These are phyloP conservation scores for Cordyceps javanica DNA, from an alignment of 2,329 filamentous ascomycete species.

Conservation along the genomic window DNA sequence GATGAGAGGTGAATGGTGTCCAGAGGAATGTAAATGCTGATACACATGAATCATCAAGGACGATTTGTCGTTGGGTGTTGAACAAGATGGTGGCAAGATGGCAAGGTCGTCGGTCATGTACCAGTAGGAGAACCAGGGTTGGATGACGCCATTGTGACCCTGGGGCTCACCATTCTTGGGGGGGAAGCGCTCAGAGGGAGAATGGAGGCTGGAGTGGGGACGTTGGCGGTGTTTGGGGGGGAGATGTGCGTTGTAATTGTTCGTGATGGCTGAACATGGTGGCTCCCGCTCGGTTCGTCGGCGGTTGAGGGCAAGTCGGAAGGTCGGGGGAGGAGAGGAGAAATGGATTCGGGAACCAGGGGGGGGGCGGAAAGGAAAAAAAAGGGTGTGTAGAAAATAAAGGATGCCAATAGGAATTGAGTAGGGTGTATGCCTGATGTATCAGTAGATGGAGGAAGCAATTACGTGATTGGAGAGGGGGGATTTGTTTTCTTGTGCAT, in stretches of 20 bases:
- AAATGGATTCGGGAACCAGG: neutral
- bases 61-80: neutral
- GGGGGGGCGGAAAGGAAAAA: neutral
- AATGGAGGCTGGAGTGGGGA: neutral
- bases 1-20: too few species aligned
- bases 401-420: too few species aligned
- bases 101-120: too few species aligned
- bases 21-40: too few species aligned
- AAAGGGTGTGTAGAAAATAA: too few species aligned
- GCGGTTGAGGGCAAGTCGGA: constrained; percentile 5
- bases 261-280: constrained; percentile 2
- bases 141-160: constrained; percentile 13
- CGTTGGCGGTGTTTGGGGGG: neutral
- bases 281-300: constrained; percentile 11
- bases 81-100: neutral
- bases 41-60: too few species aligned
- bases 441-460: too few species aligned
- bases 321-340: neutral
- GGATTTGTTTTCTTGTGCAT: too few species aligned
- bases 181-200: neutral
- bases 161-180: constrained; percentile 6
- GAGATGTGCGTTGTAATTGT: neutral
- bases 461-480: too few species aligned
- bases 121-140: constrained; percentile 9
- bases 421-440: too few species aligned